Evolutionary conservation across 225 moss, liverwort and hornwort genomes (phyloP), one percentile per base, ranked within the genome.

Genomic region (Climacium dendroides): DNA sequence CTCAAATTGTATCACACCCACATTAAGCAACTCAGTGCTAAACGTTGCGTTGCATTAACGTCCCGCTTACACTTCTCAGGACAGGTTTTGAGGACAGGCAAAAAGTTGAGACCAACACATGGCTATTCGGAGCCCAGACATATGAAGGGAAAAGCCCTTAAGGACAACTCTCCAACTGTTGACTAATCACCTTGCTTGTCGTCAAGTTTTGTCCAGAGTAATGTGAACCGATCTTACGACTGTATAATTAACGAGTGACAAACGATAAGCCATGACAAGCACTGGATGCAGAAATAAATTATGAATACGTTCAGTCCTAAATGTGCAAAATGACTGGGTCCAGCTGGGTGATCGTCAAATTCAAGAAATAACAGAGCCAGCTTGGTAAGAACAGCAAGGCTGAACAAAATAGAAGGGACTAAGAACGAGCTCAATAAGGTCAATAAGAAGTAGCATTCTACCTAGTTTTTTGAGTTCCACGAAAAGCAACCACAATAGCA

Each of bases 391-490:
- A 59, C 58, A 28, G 20, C 64, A 71, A 80, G 54, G 39, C 32
- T 72, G 30, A 39, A 30, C 70, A 80, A 80, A 71, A 53, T 52
- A 22, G 22, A 76, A 47, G 47, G 66, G 66, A 55, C 57, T 55
- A 76, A 43, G 53, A 87, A 75, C 34, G 25, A 73, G 65, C 34
- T 62, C 81, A 78, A 37, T 25, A 82, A 87, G 63, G 63, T 64
- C 45, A 80, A 32, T 43, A 45, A 61, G 61, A 45, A 57, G 37
- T 64, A 61, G 82, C 71, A 78, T 37, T 85, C 84, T 85, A 94
- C 95, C 95, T 96, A 26, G 89, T 93, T 92, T 93, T 95, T 86
- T 96, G 98, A 85, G 98, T 97, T 88, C 98, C 98, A 71, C 98
- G 97, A 87, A 99, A 97, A n/a, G 98, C 92, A 88, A 97, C 89